These are phyloP conservation scores for Fusarium sp. DNA, from an alignment of 2,329 filamentous ascomycete species.

Conservation along the genomic window DNA sequence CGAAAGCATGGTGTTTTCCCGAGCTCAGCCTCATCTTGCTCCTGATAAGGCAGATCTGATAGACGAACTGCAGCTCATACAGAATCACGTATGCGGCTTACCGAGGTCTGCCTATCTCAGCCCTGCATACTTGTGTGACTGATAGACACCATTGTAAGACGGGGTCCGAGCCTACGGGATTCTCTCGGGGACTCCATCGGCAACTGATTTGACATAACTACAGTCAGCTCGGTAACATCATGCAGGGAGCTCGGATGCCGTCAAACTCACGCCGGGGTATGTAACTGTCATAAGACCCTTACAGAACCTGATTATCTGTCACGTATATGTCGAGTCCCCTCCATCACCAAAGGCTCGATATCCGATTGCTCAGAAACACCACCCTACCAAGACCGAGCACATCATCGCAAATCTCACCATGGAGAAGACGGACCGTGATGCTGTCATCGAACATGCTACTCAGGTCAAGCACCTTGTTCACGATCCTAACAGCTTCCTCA, in stretches of 20 bases:
- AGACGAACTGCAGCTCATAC: neutral
- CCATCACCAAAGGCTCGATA: neutral
- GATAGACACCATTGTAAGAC: constrained; percentile 11
- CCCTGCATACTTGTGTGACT: neutral
- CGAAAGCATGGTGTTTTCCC: neutral
- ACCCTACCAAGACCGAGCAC: neutral
- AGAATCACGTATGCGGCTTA: neutral
- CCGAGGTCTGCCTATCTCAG: neutral
- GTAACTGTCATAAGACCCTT: neutral
- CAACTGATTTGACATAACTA: neutral
- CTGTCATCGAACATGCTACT: constrained; percentile 33
- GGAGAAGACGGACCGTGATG: constrained; percentile 36
- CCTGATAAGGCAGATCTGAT: constrained; percentile 1
- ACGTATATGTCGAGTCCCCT: neutral
- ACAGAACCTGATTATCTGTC: constrained; percentile 10
- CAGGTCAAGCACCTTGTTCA: constrained; percentile 32
- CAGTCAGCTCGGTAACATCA: constrained; percentile 1
- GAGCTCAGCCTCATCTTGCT: constrained; percentile 17
- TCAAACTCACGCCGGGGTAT: neutral
- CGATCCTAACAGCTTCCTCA: constrained; percentile 39
- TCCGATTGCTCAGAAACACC: neutral
- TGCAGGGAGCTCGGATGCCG: constrained; percentile 28
- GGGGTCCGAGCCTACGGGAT: constrained; percentile 26
- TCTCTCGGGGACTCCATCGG: constrained; percentile 19
- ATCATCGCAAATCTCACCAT: constrained; percentile 8